These are phyloP conservation scores for Mycena floridula DNA, from an alignment of 768 basidiomycete species.

Conservation along the genomic window DNA sequence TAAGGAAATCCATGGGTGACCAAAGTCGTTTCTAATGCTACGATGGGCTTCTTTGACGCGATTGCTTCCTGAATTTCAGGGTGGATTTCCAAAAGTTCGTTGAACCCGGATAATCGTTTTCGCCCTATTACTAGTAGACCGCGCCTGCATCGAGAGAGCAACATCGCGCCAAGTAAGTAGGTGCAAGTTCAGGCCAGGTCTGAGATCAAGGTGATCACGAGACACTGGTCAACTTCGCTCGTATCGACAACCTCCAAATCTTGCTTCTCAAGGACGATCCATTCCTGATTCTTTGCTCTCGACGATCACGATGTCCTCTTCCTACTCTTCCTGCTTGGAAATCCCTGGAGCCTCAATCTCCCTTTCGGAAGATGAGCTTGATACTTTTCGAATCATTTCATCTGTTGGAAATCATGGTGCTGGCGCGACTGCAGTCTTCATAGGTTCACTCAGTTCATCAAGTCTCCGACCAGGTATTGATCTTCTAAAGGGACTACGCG, in stretches of 20 bases:
- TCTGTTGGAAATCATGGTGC: constrained; percentile 51
- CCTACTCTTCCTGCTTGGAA: constrained; percentile 37
- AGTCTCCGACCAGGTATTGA: not conserved
- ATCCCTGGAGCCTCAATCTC: constrained; percentile 44
- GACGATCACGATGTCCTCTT: constrained; percentile 9
- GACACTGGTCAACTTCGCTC: too few species aligned
- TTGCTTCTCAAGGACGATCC: not conserved
- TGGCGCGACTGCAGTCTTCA: constrained; percentile 58
- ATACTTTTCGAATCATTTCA: constrained; percentile 49
- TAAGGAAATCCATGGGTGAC: constrained; percentile 91
- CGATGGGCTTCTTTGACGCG: constrained; percentile 55
- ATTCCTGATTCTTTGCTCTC: not conserved
- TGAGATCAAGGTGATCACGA: too few species aligned
- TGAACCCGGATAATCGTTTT: not conserved
- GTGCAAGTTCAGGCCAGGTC: too few species aligned
- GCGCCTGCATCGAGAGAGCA: too few species aligned
- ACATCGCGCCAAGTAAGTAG: too few species aligned
- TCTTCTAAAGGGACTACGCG: constrained; percentile 55
- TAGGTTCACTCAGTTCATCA: constrained; percentile 35
- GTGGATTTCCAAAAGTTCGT: constrained; percentile 34
- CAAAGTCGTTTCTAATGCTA: constrained; percentile 89
- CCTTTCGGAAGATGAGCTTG: constrained; percentile 52
- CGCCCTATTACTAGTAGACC: too few species aligned
- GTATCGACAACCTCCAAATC: too few species aligned
- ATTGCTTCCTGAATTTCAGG: constrained; percentile 85